Base-by-base conservation (phyloP, 2,329 filamentous ascomycete species). In the Fusarium keratoplasticum region DNA sequence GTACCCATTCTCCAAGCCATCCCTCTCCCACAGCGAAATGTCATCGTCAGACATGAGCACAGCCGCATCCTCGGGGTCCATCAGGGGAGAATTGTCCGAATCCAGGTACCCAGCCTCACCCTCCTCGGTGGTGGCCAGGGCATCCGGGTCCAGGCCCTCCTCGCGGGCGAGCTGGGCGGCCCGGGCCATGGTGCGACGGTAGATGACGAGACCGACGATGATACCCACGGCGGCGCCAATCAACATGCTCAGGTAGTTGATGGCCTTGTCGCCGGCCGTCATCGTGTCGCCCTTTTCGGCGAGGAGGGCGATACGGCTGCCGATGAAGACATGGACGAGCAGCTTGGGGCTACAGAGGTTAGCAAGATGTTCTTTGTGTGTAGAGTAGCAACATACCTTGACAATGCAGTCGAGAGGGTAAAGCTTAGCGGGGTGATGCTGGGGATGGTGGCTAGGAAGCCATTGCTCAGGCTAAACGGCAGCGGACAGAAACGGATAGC, bases 401-500 rank as follows among this genome's bases (percentile, higher is more conserved):
- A 92, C 18, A 96, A 85, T 4, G 94, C 92, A 0, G 96, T 98
- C 7, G 96, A 96, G 54, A 95, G 81, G 35, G 92, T 92, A 84
- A 97, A 98, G 55, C 89, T 89, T 69, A 88, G 82, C 44, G 94
- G 93, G 27, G 92, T 89, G 36, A 99, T 94, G 35, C 93, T 97
- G 4, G 95, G 95, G 71, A 99, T 95, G 1, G 96, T 98, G 33
- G 95, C 95, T 64, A 99, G 90, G 70, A 97, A 97, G 60, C 95
- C 96, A 81, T 99, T 99, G 80, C 94, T 95, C 76, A 98, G 86
- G 61, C 94, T 96, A 82, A 97, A 99, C 16, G 96, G 96, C 69
- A 99, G 82, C 2, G 96, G 96, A 79, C 96, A 98, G 73, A 98
- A 89, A 33, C 96, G 90, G 77, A 99, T 96, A 89, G 96, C 97